phyloP scores from a whole-genome alignment of 495 filamentous ascomycete species.

The Wilcoxina mikolae region DNA sequence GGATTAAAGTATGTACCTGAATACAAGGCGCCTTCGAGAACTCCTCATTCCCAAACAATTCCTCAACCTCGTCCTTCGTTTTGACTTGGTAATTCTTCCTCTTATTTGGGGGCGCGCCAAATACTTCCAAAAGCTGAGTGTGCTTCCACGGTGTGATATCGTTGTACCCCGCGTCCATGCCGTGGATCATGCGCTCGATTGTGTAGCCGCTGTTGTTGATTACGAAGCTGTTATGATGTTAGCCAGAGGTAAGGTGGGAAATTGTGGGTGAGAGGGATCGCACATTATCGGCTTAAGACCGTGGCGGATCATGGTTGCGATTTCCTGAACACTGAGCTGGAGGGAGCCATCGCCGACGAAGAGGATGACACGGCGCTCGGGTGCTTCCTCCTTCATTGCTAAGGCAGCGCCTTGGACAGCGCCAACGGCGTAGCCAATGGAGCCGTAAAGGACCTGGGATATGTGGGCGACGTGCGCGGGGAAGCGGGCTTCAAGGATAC shows the following conservation, averaged over 20 bases:
- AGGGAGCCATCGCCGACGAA: constrained; percentile 81
- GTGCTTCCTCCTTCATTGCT: constrained; percentile 44
- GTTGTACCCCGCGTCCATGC: constrained; percentile 65
- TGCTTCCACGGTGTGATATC: constrained; percentile 64
- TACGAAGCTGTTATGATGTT: too few relatives aligned
- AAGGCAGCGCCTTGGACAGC: constrained; percentile 63
- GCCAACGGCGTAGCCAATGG: constrained; percentile 70
- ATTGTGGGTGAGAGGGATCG: too few relatives aligned
- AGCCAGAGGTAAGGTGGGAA: constrained; percentile 32
- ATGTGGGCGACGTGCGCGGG: constrained; percentile 58
- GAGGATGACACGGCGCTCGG: constrained; percentile 50
- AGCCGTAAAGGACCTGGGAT: constrained; percentile 79
- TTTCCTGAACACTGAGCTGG: constrained; percentile 71
- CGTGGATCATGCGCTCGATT: constrained; percentile 62
- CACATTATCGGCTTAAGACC: constrained; percentile 67
- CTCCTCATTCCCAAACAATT: constrained; percentile 48
- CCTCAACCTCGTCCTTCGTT: constrained; percentile 53
- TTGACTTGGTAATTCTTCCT: constrained; percentile 53
- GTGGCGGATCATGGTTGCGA: constrained; percentile 73
- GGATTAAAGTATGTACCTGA: constrained; percentile 27
- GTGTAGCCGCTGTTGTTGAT: constrained; percentile 66
- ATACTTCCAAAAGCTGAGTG: constrained; percentile 48
- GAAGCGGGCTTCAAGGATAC: constrained; percentile 77
- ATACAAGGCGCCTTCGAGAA: constrained; percentile 40
- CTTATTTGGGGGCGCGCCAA: constrained; percentile 46